These are phyloP conservation scores for Cladosporium austrohemisphaericum DNA, from an alignment of 2,329 filamentous ascomycete species.

Conservation along the genomic window DNA sequence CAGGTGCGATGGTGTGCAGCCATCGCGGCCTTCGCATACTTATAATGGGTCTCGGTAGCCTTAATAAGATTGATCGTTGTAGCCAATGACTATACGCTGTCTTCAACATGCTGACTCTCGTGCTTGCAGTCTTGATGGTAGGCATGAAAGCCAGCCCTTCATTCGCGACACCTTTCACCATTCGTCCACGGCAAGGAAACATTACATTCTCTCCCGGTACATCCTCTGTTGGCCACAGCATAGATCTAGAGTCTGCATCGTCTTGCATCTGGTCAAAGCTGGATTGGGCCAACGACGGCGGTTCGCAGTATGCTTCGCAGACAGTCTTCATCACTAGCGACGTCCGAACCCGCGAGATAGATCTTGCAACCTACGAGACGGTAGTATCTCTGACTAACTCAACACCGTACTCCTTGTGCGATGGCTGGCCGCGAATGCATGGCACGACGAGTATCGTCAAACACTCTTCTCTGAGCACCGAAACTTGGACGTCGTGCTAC, in stretches of 20 bases:
- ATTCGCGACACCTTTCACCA: no score
- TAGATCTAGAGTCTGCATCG: not conserved
- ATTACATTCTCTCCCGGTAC: no score
- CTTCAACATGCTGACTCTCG: no score
- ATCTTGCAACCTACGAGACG: slow-evolving; percentile 1
- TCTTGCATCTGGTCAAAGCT: not conserved
- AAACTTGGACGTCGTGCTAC: not conserved
- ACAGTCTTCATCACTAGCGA: not conserved
- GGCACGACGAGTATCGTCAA: slow-evolving; percentile 16
- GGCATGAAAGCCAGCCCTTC: no score
- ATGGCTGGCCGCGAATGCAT: slow-evolving; percentile 23
- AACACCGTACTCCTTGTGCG: slow-evolving; percentile 23
- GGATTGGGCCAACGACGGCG: not conserved
- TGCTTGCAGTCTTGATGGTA: no score
- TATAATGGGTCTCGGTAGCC: no score
- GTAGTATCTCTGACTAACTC: slow-evolving; percentile 6
- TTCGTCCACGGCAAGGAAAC: no score
- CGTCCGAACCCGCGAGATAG: not conserved
- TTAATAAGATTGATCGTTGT: no score
- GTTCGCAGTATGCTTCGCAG: not conserved
- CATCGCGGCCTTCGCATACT: no score
- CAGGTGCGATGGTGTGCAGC: no score
- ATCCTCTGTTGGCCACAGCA: no score
- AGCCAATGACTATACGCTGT: no score
- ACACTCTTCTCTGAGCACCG: not conserved